Conservation (phyloP, 179 eudicot genomes). For the Patellifolia procumbens region DNA sequence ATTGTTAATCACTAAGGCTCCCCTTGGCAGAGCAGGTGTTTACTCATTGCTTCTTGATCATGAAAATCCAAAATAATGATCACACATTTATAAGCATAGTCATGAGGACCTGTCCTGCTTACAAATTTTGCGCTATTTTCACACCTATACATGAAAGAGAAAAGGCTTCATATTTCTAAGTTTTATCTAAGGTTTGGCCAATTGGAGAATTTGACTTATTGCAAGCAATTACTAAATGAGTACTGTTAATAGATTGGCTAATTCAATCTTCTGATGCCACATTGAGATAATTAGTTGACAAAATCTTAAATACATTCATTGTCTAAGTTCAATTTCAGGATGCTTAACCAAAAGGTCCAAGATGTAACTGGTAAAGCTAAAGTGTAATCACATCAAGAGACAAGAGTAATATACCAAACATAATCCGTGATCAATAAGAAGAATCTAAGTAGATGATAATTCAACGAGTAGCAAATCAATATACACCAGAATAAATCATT, state of each 20-base stretch:
- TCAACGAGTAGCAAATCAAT: slow-evolving; percentile 10
- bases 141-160: background rate
- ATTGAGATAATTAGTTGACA: background rate
- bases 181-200: no score
- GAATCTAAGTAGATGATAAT: background rate
- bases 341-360: no score
- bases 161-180: no score
- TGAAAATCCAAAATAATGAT: no score
- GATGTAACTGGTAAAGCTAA: background rate
- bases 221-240: background rate
- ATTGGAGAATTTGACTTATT: no score
- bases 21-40: no score
- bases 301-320: background rate
- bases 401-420: background rate
- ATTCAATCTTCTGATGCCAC: background rate
- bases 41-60: no score
- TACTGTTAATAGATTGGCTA: background rate
- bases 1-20: no score
- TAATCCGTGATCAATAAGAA: background rate
- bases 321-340: no score
- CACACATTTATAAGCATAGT: no score
- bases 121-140: background rate
- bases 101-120: background rate
- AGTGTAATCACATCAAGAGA: background rate
- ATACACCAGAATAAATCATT: background rate